Evolutionary conservation across 108 stramenopile genomes (phyloP).

Genomic region (Skeletonema menzelii): DNA sequence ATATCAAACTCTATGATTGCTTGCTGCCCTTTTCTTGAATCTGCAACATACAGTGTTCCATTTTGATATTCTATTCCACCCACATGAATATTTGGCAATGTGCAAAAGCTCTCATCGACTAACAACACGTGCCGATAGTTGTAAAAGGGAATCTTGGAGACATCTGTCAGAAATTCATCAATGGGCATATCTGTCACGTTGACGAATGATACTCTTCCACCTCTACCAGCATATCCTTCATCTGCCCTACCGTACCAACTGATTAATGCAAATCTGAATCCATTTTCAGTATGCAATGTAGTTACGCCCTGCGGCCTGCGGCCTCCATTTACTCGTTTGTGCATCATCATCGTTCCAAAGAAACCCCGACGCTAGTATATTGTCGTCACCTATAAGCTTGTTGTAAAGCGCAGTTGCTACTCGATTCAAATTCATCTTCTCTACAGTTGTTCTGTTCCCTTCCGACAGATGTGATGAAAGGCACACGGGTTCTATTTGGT

Average conservation of each 20-base stretch:
- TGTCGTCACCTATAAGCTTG: background rate
- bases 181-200: slow-evolving; percentile 18
- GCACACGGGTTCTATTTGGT: background rate
- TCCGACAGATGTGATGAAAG: background rate
- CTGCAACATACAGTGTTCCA: slow-evolving; percentile 22
- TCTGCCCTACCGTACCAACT: slow-evolving; percentile 34
- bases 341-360: slow-evolving; percentile 29
- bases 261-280: slow-evolving; percentile 9
- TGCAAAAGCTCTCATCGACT: slow-evolving; percentile 28
- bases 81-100: slow-evolving; percentile 28
- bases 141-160: background rate
- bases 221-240: slow-evolving; percentile 23
- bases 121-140: slow-evolving; percentile 23
- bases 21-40: slow-evolving; percentile 15
- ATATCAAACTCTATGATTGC: slow-evolving; percentile 19
- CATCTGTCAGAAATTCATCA: background rate
- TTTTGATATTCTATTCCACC: slow-evolving; percentile 30
- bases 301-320: slow-evolving; percentile 38
- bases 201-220: slow-evolving; percentile 28
- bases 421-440: background rate
- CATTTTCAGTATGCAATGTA: background rate
- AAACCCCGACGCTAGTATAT: slow-evolving; percentile 8
- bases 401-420: background rate
- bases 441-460: background rate
- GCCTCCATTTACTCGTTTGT: slow-evolving; percentile 22